phyloP scores from a whole-genome alignment of 1,284 basidiomycete genomes.

The Anthracocystis panici-leucophaei region DNA sequence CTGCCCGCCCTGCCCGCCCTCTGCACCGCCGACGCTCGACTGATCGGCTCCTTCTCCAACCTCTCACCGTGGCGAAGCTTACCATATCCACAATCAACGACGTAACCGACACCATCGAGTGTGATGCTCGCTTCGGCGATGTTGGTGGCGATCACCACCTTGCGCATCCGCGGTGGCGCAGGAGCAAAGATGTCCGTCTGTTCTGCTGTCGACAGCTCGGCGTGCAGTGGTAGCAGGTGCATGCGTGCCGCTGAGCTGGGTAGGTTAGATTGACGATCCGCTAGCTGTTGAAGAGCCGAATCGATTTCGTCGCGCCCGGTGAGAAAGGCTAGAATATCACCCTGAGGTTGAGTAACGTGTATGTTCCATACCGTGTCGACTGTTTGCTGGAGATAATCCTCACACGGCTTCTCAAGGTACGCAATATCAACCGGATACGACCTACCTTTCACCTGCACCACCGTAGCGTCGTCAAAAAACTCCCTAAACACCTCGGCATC shows the following conservation, averaged over 20 bases:
- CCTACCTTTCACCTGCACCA: conserved; percentile 70
- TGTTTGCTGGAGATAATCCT: conserved; percentile 68
- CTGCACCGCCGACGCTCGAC: conserved; percentile 69
- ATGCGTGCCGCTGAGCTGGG: conserved; percentile 74
- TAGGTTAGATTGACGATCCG: conserved; percentile 82
- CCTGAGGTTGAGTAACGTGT: conserved; percentile 73
- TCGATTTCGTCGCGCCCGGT: conserved; percentile 74
- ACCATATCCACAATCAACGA: conserved; percentile 94
- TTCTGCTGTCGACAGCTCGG: conserved; percentile 85
- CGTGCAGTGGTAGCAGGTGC: conserved; percentile 82
- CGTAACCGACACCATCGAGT: conserved; percentile 92
- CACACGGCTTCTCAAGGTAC: conserved; percentile 67
- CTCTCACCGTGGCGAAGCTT: conserved; percentile 76
- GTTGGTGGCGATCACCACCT: conserved; percentile 93
- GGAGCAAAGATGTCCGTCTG: conserved; percentile 86
- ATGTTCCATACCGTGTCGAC: conserved; percentile 70
- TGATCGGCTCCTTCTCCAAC: conserved; percentile 66
- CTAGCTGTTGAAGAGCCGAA: conserved; percentile 81
- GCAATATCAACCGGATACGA: conserved; percentile 70
- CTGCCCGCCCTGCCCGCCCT: conserved; percentile 71
- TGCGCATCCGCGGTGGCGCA: conserved; percentile 80
- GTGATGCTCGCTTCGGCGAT: conserved; percentile 98
- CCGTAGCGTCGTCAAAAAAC: conserved; percentile 77
- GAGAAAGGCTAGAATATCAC: conserved; percentile 72
- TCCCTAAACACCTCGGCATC: conserved; percentile 88